Evolutionary conservation across 306 rosid genomes (phyloP).

Genomic region (Psophocarpus tetragonolobus): DNA sequence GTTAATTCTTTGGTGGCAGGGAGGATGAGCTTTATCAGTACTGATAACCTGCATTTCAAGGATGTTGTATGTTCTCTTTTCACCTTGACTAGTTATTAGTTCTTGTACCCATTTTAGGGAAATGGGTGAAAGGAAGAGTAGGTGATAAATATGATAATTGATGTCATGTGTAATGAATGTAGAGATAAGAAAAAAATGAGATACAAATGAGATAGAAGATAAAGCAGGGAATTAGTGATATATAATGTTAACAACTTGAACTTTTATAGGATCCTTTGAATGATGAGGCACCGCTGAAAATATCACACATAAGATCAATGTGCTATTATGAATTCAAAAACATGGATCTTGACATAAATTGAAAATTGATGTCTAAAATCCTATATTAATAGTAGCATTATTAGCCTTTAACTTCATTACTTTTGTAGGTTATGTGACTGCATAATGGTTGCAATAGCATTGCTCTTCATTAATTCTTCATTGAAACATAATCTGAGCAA

Average conservation of each 20-base stretch:
- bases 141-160: too few species aligned
- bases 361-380: too few species aligned
- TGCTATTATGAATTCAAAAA: neutral
- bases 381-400: neutral
- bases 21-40: slow-evolving; percentile 57
- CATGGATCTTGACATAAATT: neutral
- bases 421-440: neutral
- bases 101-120: too few species aligned
- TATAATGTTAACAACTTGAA: too few species aligned
- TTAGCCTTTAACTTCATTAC: neutral
- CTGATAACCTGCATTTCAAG: slow-evolving; percentile 51
- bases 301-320: neutral
- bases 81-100: neutral
- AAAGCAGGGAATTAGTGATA: too few species aligned
- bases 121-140: too few species aligned
- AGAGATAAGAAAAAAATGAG: too few species aligned
- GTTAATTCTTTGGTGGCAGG: slow-evolving; percentile 57
- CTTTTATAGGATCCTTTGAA: neutral
- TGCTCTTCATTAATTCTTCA: neutral
- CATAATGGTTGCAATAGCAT: neutral
- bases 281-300: neutral
- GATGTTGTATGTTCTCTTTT: slow-evolving; percentile 56
- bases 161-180: too few species aligned
- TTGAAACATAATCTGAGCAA: slow-evolving; percentile 6
- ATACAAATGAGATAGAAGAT: too few species aligned